Evolutionary conservation across 352 stramenopile genomes (phyloP).

Genomic region (Globisporangium irregulare): DNA sequence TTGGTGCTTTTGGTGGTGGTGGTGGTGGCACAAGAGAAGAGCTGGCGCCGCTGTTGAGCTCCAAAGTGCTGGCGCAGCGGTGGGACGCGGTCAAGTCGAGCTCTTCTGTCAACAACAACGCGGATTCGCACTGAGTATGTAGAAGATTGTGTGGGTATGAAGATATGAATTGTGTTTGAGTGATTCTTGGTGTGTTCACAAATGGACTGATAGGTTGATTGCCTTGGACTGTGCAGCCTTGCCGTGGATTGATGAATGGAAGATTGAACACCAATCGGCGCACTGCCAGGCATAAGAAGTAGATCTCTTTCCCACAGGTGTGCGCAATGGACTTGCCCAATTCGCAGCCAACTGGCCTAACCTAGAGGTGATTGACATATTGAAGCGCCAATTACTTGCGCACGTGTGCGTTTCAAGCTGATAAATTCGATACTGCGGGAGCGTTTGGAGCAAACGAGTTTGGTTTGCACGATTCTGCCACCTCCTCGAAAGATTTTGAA

Average conservation of each 20-base stretch:
- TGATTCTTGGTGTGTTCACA: not conserved
- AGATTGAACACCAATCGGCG: no score
- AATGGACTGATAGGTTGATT: not conserved
- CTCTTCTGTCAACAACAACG: constrained; percentile 8
- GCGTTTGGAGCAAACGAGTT: no score
- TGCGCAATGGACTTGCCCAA: no score
- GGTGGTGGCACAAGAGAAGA: constrained; percentile 39
- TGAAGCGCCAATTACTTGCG: no score
- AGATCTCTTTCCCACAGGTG: no score
- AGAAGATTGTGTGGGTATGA: not conserved
- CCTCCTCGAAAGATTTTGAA: not conserved
- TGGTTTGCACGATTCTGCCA: no score
- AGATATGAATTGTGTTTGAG: not conserved
- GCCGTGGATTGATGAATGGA: not conserved
- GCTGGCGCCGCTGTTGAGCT: constrained; percentile 56
- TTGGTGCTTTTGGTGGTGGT: not conserved
- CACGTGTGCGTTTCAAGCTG: no score
- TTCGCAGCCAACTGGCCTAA: no score
- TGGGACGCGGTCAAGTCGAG: constrained; percentile 34
- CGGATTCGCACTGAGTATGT: not conserved
- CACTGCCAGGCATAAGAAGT: no score
- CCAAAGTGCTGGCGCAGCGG: constrained; percentile 43
- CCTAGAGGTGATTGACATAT: no score
- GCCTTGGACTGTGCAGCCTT: not conserved
- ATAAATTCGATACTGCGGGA: no score